A percentile compares a stretch with the other conserved stretches of the same genome.
phyloP scores from a whole-genome alignment of 148 eudicot species.

The Persicaria maculosa region DNA sequence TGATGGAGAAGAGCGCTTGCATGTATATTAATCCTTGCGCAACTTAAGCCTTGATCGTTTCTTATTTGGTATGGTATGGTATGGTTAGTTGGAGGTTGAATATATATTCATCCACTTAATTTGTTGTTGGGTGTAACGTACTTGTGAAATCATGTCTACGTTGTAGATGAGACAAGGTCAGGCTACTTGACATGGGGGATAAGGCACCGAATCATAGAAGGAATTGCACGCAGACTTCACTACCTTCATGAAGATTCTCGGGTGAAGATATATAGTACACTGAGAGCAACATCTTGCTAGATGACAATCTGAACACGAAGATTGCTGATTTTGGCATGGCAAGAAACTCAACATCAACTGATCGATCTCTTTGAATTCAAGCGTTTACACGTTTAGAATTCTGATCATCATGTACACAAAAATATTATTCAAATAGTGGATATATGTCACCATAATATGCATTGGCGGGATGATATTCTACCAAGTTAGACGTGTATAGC shows the following conservation, averaged over 20 bases:
- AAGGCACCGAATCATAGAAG: neutral
- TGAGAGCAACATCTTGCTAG: conserved; percentile 11
- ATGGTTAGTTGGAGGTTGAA: neutral
- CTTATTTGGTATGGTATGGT: conserved; percentile 43
- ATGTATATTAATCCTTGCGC: conserved; percentile 44
- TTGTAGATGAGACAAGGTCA: neutral
- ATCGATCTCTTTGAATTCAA: no score
- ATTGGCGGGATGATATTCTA: neutral
- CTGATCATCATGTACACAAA: no score
- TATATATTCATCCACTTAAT: neutral
- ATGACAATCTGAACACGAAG: conserved; percentile 5
- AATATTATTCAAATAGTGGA: neutral
- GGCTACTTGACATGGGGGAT: neutral
- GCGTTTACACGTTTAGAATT: no score
- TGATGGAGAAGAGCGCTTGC: conserved; percentile 39
- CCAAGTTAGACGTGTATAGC: neutral
- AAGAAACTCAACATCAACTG: neutral
- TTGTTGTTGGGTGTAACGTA: no score
- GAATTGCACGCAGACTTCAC: conserved; percentile 5
- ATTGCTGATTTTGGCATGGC: conserved; percentile 18
- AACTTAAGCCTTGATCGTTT: conserved; percentile 40
- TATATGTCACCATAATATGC: neutral
- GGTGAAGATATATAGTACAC: neutral
- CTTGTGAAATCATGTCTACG: neutral
- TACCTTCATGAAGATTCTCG: conserved; percentile 14